phyloP scores from a whole-genome alignment of 257 asterid species.

The Nicotiana knightiana region DNA sequence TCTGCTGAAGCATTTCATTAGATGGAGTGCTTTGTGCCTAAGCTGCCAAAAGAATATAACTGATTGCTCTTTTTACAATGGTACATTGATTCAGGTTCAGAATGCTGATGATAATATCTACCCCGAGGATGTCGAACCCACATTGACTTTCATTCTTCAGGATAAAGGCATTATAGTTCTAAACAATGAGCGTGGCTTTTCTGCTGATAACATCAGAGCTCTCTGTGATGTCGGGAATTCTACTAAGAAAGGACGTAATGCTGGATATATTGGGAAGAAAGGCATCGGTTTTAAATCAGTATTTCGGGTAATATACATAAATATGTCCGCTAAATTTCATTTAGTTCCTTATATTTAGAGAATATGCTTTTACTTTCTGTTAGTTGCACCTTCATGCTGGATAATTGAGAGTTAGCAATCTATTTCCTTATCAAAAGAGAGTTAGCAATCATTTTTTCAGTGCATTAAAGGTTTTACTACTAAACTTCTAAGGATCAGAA shows the following conservation, averaged over 20 bases:
- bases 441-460: no score
- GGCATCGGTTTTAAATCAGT: conserved; percentile 99
- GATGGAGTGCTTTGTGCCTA: not conserved
- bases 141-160: conserved; percentile 75
- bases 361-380: no score
- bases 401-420: no score
- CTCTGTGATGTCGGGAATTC: conserved; percentile 98
- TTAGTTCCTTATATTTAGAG: not conserved
- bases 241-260: conserved; percentile 54
- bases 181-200: conserved; percentile 89
- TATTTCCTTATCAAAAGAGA: no score
- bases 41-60: not conserved
- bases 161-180: conserved; percentile 67
- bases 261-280: conserved; percentile 97
- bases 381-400: no score
- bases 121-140: conserved; percentile 68
- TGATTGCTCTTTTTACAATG: conserved; percentile 1
- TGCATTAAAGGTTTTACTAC: no score
- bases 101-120: conserved; percentile 97
- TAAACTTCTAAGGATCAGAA: no score
- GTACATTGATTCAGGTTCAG: conserved; percentile 56
- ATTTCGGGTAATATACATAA: conserved; percentile 62
- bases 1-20: not conserved
- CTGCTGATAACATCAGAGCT: conserved; percentile 70
- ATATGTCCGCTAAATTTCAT: not conserved